phyloP scores from a whole-genome alignment of 2,329 filamentous ascomycete species.

The Polytolypa hystricis region DNA sequence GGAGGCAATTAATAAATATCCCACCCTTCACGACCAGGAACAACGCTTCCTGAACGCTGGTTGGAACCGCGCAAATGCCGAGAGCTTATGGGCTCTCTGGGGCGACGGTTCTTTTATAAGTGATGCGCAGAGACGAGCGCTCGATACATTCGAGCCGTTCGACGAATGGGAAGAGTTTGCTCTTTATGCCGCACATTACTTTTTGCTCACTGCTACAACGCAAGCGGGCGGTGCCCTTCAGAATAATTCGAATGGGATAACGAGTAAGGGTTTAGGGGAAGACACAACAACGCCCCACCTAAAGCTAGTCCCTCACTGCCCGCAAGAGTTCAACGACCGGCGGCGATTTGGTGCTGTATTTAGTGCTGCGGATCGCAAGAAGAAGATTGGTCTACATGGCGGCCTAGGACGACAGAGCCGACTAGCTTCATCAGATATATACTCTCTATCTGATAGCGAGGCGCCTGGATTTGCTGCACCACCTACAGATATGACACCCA shows the following conservation, averaged over 20 bases:
- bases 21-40: slow-evolving; percentile 53
- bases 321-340: slow-evolving; percentile 32
- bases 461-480: slow-evolving; percentile 35
- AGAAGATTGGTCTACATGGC: slow-evolving; percentile 29
- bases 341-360: slow-evolving; percentile 53
- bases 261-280: not conserved
- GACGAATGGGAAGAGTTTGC: slow-evolving; percentile 96
- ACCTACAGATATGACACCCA: slow-evolving; percentile 23
- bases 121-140: slow-evolving; percentile 43
- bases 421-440: slow-evolving; percentile 36
- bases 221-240: not conserved
- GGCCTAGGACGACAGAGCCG: slow-evolving; percentile 37
- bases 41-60: slow-evolving; percentile 57
- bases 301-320: slow-evolving; percentile 14
- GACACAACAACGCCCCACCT: slow-evolving; percentile 4
- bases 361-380: slow-evolving; percentile 22
- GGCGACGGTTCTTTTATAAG: slow-evolving; percentile 55
- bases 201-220: slow-evolving; percentile 57
- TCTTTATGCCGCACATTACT: slow-evolving; percentile 74
- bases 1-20: slow-evolving; percentile 62
- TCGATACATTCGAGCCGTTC: slow-evolving; percentile 70
- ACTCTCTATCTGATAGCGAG: slow-evolving; percentile 36
- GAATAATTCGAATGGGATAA: not conserved
- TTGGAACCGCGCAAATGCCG: slow-evolving; percentile 52
- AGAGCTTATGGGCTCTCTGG: slow-evolving; percentile 78